Percentiles rank a stretch among this genome's conserved stretches.
These are phyloP conservation scores for Oryza meyeriana DNA, from an alignment of 176 grass and related monocot genomes.

Conservation along the genomic window DNA sequence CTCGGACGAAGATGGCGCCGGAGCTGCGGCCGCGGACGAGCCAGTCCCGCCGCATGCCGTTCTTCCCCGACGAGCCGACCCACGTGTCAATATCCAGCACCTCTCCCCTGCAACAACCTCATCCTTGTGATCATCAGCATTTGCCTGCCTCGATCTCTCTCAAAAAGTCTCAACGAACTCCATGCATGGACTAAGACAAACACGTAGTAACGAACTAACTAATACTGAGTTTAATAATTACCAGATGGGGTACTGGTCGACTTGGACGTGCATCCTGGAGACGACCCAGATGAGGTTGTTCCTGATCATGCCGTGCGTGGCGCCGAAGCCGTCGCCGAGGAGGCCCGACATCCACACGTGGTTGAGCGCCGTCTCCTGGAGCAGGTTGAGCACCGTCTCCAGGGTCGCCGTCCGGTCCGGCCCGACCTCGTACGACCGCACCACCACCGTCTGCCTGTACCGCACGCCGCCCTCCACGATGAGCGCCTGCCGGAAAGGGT, in stretches of 20 bases:
- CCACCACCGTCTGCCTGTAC: constrained; percentile 61
- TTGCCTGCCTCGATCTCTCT: too few relatives aligned
- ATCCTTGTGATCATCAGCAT: too few relatives aligned
- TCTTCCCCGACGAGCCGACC: constrained; percentile 68
- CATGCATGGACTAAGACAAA: too few relatives aligned
- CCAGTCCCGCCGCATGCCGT: constrained; percentile 67
- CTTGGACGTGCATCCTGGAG: constrained; percentile 64
- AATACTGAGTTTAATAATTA: too few relatives aligned
- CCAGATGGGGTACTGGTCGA: constrained; percentile 67
- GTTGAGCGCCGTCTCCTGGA: constrained; percentile 75
- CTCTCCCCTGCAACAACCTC: constrained; percentile 44
- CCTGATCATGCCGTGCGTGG: constrained; percentile 70
- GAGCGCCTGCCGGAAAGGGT: constrained; percentile 57
- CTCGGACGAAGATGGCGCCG: constrained; percentile 33
- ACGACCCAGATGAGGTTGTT: constrained; percentile 81
- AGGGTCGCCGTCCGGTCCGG: constrained; percentile 57
- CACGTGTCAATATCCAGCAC: constrained; percentile 66
- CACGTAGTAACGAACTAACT: too few relatives aligned
- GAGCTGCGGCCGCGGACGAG: constrained; percentile 43
- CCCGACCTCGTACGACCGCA: constrained; percentile 61
- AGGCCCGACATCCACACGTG: constrained; percentile 77
- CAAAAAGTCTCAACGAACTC: too few relatives aligned
- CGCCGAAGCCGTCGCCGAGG: constrained; percentile 67
- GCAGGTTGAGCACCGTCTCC: constrained; percentile 65
- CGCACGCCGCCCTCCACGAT: constrained; percentile 59